Evolutionary conservation across 2,329 filamentous ascomycete genomes (phyloP), one percentile per base, ranked within the genome.

Genomic region (Dactylonectria estremocensis): DNA sequence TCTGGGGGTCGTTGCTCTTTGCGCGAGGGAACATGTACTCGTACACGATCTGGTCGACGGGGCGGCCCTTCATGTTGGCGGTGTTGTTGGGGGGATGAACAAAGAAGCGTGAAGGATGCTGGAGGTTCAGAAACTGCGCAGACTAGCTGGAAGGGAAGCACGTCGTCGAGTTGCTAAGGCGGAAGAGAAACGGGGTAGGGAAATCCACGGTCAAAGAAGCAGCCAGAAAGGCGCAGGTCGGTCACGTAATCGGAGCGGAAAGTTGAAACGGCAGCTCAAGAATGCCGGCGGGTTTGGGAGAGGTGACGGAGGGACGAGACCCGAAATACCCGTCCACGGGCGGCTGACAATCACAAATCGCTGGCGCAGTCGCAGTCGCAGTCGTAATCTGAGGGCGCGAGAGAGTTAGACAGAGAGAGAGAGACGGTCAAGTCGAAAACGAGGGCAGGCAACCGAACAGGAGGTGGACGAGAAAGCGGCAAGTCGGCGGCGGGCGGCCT

Each of bases 11-110:
- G 66, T 85, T 89, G 14, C 88, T 80, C 69, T 90, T 89, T 14
- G 91, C 90, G 63, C 88, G 89, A 20, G 92, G 91, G 77, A 92
- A 93, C 83, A 95, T 91, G 76, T 85, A 84, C 81, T 91, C 88
- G 86, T 93, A 93, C 68, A 95, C 90, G 80, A 94, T 87, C 78
- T 92, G 87, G 67, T 93, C 91, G 76, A 94, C 85, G 50, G 90
- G 87, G 54, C 88, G 88, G 75, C 91, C 90, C 82, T 92, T 93
- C 93, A 95, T 95, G 60, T 77, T 84, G 79, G 59, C 68, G 64
- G 55, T 67, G 14, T 13, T 67, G 37, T 48, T 53, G 54, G 46
- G 46, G 24, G 45, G 28, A n/a, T 54, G 18, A 11, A 33, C 52
- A 20, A 49, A 52, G 18, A 50, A 31, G 55, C 52, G 53, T 57